These are phyloP conservation scores for Eleusine indica DNA, from an alignment of 176 grass and related monocot species.

Conservation along the genomic window DNA sequence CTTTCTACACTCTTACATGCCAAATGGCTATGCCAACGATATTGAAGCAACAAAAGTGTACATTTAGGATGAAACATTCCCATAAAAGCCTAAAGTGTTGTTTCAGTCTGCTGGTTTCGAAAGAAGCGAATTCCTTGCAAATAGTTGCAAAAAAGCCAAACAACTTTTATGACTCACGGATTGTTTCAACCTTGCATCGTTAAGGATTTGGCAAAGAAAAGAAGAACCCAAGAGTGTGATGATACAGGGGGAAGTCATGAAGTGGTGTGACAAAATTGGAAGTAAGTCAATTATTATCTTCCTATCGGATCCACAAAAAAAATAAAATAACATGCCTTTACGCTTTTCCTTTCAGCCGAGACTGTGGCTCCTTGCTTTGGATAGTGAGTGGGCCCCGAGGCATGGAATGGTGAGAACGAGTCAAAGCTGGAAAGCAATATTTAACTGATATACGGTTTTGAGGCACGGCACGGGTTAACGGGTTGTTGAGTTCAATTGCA, in stretches of 20 bases:
- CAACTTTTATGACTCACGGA: constrained; percentile 9
- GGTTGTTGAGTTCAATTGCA: neutral
- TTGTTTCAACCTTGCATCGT: neutral
- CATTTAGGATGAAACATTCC: neutral
- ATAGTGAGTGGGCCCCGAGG: constrained; percentile 12
- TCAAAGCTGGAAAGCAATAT: constrained; percentile 36
- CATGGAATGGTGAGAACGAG: neutral
- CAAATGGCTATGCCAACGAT: too few relatives aligned
- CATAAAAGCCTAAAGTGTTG: neutral
- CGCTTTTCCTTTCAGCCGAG: neutral
- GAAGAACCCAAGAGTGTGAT: neutral
- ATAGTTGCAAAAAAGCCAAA: constrained; percentile 14
- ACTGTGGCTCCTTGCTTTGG: neutral
- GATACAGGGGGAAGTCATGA: neutral
- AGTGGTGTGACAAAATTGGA: neutral
- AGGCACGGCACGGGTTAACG: neutral
- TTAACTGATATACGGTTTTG: constrained; percentile 6
- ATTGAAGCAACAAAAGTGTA: neutral
- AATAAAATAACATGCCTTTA: constrained; percentile 10
- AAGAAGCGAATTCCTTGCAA: neutral
- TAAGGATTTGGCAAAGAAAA: neutral
- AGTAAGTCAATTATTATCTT: neutral
- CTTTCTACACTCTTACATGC: neutral
- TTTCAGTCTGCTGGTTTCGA: neutral
- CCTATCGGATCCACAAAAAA: constrained; percentile 27